Conservation (phyloP, 371 early-diverging fungal genomes). For the Mortierella sp. region DNA sequence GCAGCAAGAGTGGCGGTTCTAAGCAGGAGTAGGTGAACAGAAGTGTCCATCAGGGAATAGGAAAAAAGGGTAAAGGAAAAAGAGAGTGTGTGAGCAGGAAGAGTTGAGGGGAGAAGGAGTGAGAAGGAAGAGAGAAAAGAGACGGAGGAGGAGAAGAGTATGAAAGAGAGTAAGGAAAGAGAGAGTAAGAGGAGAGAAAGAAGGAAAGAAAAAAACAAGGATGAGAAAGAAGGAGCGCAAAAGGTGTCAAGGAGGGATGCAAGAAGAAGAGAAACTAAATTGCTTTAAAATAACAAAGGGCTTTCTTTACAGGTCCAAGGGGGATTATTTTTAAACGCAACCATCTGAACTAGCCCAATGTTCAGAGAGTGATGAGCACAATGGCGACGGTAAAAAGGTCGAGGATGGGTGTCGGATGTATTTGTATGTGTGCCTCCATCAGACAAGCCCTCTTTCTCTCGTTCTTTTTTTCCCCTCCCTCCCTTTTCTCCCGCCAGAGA, state of each 20-base stretch:
- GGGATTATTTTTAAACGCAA: neutral
- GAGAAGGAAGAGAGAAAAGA: neutral
- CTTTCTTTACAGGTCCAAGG: neutral
- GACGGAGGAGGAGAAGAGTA: neutral
- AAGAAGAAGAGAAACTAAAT: neutral
- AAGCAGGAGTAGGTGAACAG: slow-evolving; percentile 9
- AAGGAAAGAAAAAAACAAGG: slow-evolving; percentile 1
- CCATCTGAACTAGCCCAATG: slow-evolving; percentile 9
- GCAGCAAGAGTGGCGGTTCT: slow-evolving; percentile 8
- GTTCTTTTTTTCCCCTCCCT: neutral
- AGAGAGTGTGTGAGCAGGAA: neutral
- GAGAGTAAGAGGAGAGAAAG: neutral
- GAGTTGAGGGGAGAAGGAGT: neutral
- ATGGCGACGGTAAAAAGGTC: slow-evolving; percentile 10
- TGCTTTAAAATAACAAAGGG: slow-evolving; percentile 2
- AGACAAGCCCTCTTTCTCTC: neutral
- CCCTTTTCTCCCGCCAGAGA: neutral
- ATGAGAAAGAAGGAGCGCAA: slow-evolving; percentile 13
- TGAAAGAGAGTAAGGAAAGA: neutral
- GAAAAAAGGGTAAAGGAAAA: neutral
- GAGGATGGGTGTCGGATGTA: neutral
- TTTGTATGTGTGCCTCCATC: neutral
- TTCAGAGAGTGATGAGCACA: neutral
- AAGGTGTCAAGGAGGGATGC: neutral
- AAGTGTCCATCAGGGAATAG: slow-evolving; percentile 1